Percentiles rank a stretch among this genome's conserved stretches.
Evolutionary conservation across 805 yeast genomes (phyloP).

Genomic region (Pichia phayaonensis): DNA sequence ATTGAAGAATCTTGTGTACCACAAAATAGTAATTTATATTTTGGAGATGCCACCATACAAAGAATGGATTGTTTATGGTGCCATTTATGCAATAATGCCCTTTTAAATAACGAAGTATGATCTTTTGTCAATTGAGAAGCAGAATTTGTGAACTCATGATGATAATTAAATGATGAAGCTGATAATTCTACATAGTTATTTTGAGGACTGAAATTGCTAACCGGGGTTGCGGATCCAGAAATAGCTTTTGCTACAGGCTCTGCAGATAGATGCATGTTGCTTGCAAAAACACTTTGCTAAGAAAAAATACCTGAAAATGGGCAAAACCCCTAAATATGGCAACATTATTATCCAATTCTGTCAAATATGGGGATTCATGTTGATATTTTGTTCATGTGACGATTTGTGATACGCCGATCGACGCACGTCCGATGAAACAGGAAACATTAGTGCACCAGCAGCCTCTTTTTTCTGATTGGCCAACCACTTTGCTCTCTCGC

Average conservation of each 20-base stretch:
- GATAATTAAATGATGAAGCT: slow-evolving; percentile 1
- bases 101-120: slow-evolving; percentile 7
- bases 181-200: background rate
- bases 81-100: slow-evolving; percentile 59
- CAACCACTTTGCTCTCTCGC: background rate
- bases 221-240: background rate
- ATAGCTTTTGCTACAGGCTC: background rate
- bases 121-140: slow-evolving; percentile 8
- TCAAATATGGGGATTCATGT: background rate
- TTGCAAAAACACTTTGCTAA: background rate
- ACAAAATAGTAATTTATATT: slow-evolving; percentile 56
- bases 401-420: background rate
- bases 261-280: background rate
- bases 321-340: background rate
- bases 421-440: background rate
- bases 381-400: background rate
- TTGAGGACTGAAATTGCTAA: background rate
- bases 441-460: background rate
- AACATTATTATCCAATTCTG: too few species aligned
- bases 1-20: slow-evolving; percentile 88
- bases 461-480: background rate
- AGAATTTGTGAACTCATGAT: slow-evolving; percentile 9
- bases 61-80: slow-evolving; percentile 62
- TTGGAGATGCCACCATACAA: slow-evolving; percentile 58
- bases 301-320: background rate